Evolutionary conservation across 1,284 basidiomycete species (phyloP).

Genomic region (Cryptococcus sp.): DNA sequence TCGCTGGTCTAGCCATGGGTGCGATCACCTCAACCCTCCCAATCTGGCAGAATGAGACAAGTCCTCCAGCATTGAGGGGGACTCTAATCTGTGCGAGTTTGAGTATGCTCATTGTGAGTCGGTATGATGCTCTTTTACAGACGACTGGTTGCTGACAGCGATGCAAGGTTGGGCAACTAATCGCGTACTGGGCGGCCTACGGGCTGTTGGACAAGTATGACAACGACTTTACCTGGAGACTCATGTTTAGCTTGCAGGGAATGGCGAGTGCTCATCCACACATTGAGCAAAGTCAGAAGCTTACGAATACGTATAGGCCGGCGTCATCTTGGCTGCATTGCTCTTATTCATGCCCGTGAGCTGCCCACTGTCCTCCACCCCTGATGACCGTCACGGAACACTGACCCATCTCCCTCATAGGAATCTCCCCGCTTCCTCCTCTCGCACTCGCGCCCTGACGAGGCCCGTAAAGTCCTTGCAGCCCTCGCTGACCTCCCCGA

Average conservation of each 20-base stretch:
- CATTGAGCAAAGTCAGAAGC: no score
- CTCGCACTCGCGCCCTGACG: constrained; percentile 6
- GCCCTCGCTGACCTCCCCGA: constrained; percentile 10
- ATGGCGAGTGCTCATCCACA: constrained; percentile 1
- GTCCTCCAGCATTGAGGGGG: constrained; percentile 16
- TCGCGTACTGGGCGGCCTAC: constrained; percentile 26
- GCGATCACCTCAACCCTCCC: constrained; percentile 20
- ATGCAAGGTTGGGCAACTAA: constrained; percentile 21
- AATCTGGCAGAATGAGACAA: constrained; percentile 25
- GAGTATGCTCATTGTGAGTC: constrained; percentile 22
- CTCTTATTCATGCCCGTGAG: constrained; percentile 18
- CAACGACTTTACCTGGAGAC: constrained; percentile 14
- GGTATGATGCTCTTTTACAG: neutral
- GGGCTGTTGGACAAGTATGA: constrained; percentile 17
- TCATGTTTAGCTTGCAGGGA: constrained; percentile 19
- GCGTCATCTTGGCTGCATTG: constrained; percentile 12
- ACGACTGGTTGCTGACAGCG: neutral
- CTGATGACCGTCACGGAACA: neutral
- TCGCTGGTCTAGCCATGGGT: constrained; percentile 23
- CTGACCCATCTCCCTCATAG: no score
- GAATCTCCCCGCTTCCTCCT: constrained; percentile 21
- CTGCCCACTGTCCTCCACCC: neutral
- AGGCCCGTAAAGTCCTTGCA: constrained; percentile 14
- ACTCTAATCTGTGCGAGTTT: constrained; percentile 20
- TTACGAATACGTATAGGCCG: neutral